Evolutionary conservation across 805 yeast genomes (phyloP).

Genomic region (Maudiozyma saulgeensis): DNA sequence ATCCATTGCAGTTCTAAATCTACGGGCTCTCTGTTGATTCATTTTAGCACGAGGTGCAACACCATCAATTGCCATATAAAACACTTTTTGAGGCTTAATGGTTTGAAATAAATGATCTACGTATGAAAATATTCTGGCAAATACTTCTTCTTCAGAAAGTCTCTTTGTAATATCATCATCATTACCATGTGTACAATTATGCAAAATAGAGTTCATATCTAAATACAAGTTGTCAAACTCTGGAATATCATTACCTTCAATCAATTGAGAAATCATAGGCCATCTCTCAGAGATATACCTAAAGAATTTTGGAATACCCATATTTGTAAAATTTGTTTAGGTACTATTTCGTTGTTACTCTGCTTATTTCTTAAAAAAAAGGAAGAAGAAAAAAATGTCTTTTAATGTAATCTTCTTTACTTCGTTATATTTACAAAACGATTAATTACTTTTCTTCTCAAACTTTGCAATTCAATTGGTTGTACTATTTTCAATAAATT

Average conservation of each 20-base stretch:
- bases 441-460: too few relatives aligned
- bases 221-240: constrained; percentile 91
- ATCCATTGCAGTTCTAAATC: constrained; percentile 88
- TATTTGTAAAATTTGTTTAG: constrained; percentile 5
- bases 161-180: constrained; percentile 52
- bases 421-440: too few relatives aligned
- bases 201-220: constrained; percentile 96
- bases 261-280: constrained; percentile 86
- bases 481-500: neutral
- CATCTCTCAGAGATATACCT: constrained; percentile 97
- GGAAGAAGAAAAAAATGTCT: too few relatives aligned
- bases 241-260: constrained; percentile 74
- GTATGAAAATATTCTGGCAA: constrained; percentile 83
- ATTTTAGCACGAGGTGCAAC: constrained; percentile 98
- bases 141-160: constrained; percentile 84
- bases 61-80: constrained; percentile 97
- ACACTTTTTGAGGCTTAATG: constrained; percentile 75
- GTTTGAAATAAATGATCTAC: constrained; percentile 87
- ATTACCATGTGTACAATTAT: constrained; percentile 84
- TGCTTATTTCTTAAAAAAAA: too few relatives aligned
- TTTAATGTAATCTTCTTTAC: too few relatives aligned
- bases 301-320: constrained; percentile 96
- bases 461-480: too few relatives aligned
- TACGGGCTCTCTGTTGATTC: constrained; percentile 95
- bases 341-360: too few relatives aligned